phyloP scores from a whole-genome alignment of 75 land plant species.

The Cunninghamia lanceolata region DNA sequence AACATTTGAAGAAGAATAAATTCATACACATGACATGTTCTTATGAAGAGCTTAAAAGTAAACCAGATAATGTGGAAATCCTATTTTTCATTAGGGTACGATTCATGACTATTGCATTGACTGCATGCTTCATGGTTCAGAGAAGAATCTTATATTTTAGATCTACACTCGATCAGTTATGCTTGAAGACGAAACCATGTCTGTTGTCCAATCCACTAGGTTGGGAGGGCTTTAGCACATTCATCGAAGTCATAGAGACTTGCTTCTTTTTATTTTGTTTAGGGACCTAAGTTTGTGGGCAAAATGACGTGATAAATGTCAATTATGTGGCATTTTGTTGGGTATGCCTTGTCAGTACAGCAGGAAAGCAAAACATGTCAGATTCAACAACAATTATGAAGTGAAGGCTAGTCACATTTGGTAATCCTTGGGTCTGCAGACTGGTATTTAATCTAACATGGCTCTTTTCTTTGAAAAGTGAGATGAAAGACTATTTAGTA shows the following conservation, averaged over 20 bases:
- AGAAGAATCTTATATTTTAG: not conserved
- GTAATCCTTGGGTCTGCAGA: not conserved
- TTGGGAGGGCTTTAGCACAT: too few species aligned
- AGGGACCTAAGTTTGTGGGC: not conserved
- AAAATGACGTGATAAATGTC: too few species aligned
- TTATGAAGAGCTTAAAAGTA: not conserved
- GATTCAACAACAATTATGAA: too few species aligned
- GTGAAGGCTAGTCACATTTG: too few species aligned
- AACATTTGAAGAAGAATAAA: not conserved
- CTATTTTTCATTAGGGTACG: not conserved
- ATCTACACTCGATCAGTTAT: too few species aligned
- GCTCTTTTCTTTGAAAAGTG: not conserved
- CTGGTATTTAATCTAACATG: not conserved
- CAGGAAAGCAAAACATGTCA: not conserved
- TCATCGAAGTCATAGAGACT: not conserved
- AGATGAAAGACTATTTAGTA: not conserved
- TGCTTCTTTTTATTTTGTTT: too few species aligned
- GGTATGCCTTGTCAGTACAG: not conserved
- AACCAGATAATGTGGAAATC: not conserved
- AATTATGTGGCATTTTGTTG: too few species aligned
- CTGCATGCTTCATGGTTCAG: not conserved
- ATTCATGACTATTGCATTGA: not conserved
- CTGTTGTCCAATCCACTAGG: too few species aligned
- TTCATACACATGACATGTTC: not conserved
- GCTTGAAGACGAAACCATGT: too few species aligned